These are phyloP conservation scores for Pestalotiopsis sp. DNA, from an alignment of 2,329 filamentous ascomycete species.

Conservation along the genomic window DNA sequence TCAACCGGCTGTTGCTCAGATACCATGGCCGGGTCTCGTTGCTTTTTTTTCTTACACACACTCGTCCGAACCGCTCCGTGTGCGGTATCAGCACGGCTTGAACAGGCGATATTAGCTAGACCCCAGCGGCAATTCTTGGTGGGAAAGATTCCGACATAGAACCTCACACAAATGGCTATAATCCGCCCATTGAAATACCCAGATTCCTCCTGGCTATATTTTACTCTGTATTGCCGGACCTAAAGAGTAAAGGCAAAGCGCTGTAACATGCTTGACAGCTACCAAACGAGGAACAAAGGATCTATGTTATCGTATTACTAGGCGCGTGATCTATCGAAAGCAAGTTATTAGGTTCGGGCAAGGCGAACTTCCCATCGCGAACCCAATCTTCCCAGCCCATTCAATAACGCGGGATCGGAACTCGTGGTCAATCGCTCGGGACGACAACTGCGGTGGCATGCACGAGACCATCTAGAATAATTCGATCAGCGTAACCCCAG, in stretches of 20 bases:
- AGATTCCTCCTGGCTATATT: too few relatives aligned
- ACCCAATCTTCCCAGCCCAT: not conserved
- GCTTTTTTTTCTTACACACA: not conserved
- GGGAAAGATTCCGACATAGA: too few relatives aligned
- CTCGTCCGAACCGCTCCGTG: too few relatives aligned
- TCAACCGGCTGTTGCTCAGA: not conserved
- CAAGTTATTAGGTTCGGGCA: not conserved
- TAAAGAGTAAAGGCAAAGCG: too few relatives aligned
- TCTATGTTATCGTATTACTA: not conserved
- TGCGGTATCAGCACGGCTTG: not conserved
- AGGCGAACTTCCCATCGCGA: not conserved
- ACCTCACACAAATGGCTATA: too few relatives aligned
- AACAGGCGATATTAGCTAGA: not conserved
- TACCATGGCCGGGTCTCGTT: not conserved
- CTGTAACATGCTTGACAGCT: too few relatives aligned
- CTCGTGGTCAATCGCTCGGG: not conserved
- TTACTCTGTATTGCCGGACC: too few relatives aligned
- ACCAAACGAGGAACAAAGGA: too few relatives aligned
- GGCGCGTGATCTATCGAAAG: too few relatives aligned
- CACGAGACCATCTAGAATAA: not conserved
- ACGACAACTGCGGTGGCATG: not conserved
- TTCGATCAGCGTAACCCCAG: not conserved
- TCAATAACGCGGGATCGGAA: not conserved
- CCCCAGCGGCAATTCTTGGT: not conserved
- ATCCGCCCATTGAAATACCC: too few relatives aligned